Evolutionary conservation across 2,329 filamentous ascomycete genomes (phyloP), one percentile per base, ranked within the genome.

Genomic region (Mycosphaerella sp.): DNA sequence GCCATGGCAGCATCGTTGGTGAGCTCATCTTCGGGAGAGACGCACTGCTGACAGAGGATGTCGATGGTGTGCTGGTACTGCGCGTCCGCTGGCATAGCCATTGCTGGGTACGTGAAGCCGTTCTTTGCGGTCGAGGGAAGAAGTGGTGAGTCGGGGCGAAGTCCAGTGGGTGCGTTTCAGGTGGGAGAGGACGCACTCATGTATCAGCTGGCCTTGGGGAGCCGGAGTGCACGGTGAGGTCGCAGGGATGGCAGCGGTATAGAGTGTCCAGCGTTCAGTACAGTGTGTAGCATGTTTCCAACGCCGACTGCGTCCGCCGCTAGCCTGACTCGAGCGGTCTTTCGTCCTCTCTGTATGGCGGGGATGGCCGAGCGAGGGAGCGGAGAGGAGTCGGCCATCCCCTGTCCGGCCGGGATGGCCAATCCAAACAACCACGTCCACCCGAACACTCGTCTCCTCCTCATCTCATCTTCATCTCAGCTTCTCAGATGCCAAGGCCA

Each of bases 51-150:
- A n/a, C 48, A 51, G 2, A 51, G 48, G 9, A 51, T 51, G 2
- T 45, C 41, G n/a, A 51, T 51, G 10, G 48, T 51, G 12, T 41
- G 48, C 42, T 51, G 48, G 21, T 51, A 51, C 26, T 51, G 48
- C 31, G 34, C 31, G 12, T 45, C 41, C 42, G 36, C 31, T 34
- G 21, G 21, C 12, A 21, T 45, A 23, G 17, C 32, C 48, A 51
- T 51, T 44, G 10, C 8, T 12, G 42, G 17, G 42, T n/a, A n/a
- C 4, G 3, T n/a, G 12, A 12, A 36, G 11, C 32, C 11, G 32
- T 21, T 7, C 26, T 29, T 29, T 29, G 26, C 26, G 5, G 26
- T 29, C 26, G 26, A 29, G 26, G 26, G 26, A 29, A 21, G 21
- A 29, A 21, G 21, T 26, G 42, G 11, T 23, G 21, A 31, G 8